Conservation (phyloP, 2,329 filamentous ascomycete genomes). For the Purpureocillium takamizusanense region DNA sequence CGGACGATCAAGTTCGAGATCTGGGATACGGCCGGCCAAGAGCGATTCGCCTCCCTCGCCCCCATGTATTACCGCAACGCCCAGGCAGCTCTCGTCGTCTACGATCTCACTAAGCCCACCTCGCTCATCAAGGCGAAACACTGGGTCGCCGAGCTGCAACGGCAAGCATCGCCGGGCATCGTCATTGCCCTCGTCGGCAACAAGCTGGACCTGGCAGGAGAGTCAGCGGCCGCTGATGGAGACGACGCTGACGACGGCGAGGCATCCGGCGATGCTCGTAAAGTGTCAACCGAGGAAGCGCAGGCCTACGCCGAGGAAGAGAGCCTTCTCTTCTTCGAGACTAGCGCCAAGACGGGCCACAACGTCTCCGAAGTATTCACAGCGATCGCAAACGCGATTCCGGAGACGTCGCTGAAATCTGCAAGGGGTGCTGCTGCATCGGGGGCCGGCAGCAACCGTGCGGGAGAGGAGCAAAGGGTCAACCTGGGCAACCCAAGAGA, state of each 20-base stretch:
- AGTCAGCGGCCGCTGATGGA: conserved; percentile 35
- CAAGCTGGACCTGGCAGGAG: conserved; percentile 81
- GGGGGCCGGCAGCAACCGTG: conserved; percentile 44
- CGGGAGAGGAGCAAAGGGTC: conserved; percentile 64
- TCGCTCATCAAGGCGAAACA: conserved; percentile 96
- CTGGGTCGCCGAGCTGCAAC: conserved; percentile 95
- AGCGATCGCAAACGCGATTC: conserved; percentile 95
- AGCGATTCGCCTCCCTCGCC: conserved; percentile 90
- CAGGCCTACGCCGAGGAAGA: conserved; percentile 93
- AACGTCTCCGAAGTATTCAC: conserved; percentile 97
- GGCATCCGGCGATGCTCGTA: conserved; percentile 66
- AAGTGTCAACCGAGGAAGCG: conserved; percentile 84
- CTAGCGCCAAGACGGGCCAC: conserved; percentile 89
- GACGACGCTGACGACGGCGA: conserved; percentile 49
- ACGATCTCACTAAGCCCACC: conserved; percentile 94
- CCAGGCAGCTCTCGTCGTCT: conserved; percentile 93
- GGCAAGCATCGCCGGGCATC: conserved; percentile 91
- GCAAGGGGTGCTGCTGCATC: conserved; percentile 64
- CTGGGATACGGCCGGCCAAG: conserved; percentile 97
- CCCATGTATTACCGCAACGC: conserved; percentile 99
- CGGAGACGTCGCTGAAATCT: conserved; percentile 91
- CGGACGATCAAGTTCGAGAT: conserved; percentile 92
- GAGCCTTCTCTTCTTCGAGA: conserved; percentile 91
- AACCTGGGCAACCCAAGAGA: conserved; percentile 70
- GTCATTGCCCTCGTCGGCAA: conserved; percentile 96